Evolutionary conservation across 2,329 filamentous ascomycete genomes (phyloP), one percentile per base, ranked within the genome.

Genomic region (Colletotrichum incanum): DNA sequence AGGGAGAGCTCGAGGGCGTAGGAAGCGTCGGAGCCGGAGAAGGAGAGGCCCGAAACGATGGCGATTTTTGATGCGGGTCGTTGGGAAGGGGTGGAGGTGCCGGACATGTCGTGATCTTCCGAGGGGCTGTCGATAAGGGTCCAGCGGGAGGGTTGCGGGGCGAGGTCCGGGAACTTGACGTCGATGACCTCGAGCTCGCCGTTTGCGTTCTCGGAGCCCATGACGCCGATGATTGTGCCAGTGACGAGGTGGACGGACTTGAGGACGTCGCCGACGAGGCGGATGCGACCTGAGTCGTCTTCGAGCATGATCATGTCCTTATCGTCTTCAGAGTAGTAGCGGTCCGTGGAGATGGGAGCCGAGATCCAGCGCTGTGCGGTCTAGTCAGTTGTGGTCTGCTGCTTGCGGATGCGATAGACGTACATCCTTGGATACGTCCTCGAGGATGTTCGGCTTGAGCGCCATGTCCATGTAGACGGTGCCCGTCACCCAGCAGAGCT

Each of bases 401-500:
- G 16, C 9, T 37, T 23, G 7, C 31, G 56, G 8, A n/a, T 54
- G 18, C 9, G 41, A 39, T 12, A 23, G 16, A 83, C 89, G 74
- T 84, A 95, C 94, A 82, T 98, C 96, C 83, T 97, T 97, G 50
- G 94, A 93, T 52, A 99, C 93, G 77, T 99, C 96, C 72, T 98
- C 95, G 43, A 99, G 85, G 80, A 99, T 96, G 79, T 97, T 97
- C 1, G 97, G 96, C 84, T 99, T 99, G 78, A 98, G 83, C 2
- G 93, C 90, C 94, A 99, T 95, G 75, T 98, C 94, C 93, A 98
- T 97, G 81, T 97, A 99, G 41, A 98, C 91, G 0, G 96, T 99
- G 20, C 97, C 96, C 0, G 92, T 89, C 20, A 99, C 93, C 95
- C 96, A 99, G 84, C 96, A 98, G 45, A 98, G 86, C 84, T 98